Conservation (phyloP, 116 monocot genomes). For the Papilionanthe hybrid region DNA sequence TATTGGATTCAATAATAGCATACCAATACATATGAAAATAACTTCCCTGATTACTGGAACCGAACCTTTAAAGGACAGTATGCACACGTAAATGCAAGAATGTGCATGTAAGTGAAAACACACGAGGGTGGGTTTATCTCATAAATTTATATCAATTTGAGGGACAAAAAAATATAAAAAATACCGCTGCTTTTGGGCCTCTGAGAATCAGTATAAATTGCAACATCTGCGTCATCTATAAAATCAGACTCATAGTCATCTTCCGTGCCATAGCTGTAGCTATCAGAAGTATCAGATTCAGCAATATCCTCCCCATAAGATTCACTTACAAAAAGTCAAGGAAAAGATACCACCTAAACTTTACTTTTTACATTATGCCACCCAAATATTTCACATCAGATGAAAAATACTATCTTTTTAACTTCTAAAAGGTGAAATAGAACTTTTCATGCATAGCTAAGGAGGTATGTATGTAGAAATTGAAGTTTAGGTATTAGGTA, state of each 20-base stretch:
- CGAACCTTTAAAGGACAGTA: not conserved
- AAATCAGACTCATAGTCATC: slow-evolving; percentile 81
- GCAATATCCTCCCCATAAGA: slow-evolving; percentile 80
- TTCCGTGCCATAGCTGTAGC: slow-evolving; percentile 32
- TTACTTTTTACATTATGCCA: no score
- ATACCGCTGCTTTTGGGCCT: slow-evolving; percentile 69
- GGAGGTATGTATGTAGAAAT: no score
- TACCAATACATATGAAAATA: not conserved
- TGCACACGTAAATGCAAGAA: not conserved
- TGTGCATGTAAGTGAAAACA: not conserved
- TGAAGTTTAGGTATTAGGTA: no score
- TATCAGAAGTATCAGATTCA: slow-evolving; percentile 34
- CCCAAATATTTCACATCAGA: no score
- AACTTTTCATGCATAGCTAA: no score
- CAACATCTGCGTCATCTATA: slow-evolving; percentile 58
- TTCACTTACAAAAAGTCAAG: slow-evolving; percentile 55
- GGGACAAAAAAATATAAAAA: not conserved
- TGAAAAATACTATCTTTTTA: no score
- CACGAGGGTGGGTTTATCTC: not conserved
- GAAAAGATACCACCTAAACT: not conserved
- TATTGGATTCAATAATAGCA: not conserved
- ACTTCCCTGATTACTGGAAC: not conserved
- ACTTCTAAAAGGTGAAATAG: no score
- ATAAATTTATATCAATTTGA: not conserved
- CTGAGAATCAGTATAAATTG: slow-evolving; percentile 37